phyloP scores from a whole-genome alignment of 2,329 filamentous ascomycete species.

The Colletotrichum shisoi region DNA sequence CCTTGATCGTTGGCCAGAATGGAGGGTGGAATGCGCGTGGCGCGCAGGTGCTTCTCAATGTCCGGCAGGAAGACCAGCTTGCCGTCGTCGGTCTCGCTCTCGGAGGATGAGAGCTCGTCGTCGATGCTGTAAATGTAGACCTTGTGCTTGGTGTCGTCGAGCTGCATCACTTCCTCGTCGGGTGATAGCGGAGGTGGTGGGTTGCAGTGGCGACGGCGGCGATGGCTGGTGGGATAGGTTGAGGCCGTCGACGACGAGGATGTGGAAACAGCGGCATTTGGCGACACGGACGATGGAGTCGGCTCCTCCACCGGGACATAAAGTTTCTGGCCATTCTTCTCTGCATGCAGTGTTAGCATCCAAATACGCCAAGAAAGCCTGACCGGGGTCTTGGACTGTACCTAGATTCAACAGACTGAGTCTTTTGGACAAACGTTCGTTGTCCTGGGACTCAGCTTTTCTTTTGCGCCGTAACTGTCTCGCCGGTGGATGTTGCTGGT shows the following conservation, averaged over 20 bases:
- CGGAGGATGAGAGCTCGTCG: conserved; percentile 75
- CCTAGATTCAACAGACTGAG: conserved; percentile 83
- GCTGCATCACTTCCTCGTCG: conserved; percentile 73
- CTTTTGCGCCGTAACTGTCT: conserved; percentile 58
- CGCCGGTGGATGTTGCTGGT: conserved; percentile 40
- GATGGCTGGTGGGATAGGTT: conserved; percentile 33
- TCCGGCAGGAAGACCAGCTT: conserved; percentile 82
- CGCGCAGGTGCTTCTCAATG: conserved; percentile 80
- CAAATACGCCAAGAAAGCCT: conserved; percentile 27
- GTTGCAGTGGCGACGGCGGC: conserved; percentile 38
- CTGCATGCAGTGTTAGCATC: conserved; percentile 51
- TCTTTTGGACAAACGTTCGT: conserved; percentile 82
- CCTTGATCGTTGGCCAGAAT: conserved; percentile 67
- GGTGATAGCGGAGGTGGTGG: conserved; percentile 14
- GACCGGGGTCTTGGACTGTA: conserved; percentile 52
- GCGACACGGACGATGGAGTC: conserved; percentile 38
- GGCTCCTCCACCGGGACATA: conserved; percentile 70
- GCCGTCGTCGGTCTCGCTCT: conserved; percentile 65
- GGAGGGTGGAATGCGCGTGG: conserved; percentile 73
- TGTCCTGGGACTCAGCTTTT: conserved; percentile 67
- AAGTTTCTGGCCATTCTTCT: conserved; percentile 69
- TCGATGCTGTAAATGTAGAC: conserved; percentile 93
- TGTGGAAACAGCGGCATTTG: conserved; percentile 40
- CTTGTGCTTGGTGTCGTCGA: conserved; percentile 86
- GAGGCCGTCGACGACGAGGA: conserved; percentile 38